Evolutionary conservation across 176 grass and related monocot genomes (phyloP).

Genomic region (Microstegium vimineum): DNA sequence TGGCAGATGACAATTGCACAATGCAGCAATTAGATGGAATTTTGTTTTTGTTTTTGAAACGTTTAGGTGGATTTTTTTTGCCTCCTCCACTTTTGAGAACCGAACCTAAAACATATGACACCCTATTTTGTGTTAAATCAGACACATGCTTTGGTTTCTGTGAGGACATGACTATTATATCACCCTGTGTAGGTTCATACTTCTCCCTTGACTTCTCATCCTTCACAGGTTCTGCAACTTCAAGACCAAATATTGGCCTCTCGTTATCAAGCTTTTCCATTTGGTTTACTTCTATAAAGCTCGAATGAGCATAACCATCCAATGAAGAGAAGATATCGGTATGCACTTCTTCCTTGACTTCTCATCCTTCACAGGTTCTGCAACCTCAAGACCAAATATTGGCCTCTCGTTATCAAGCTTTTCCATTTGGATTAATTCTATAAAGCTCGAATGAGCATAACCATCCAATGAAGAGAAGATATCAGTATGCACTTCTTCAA

Average conservation of each 20-base stretch:
- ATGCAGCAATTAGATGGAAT: not conserved
- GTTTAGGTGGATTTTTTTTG: not conserved
- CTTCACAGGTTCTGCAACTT: not conserved
- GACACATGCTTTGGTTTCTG: conserved; percentile 10
- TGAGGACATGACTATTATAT: conserved; percentile 43
- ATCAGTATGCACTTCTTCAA: conserved; percentile 53
- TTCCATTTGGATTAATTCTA: conserved; percentile 24
- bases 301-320: conserved; percentile 23
- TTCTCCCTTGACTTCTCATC: not conserved
- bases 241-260: not conserved
- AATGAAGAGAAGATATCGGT: conserved; percentile 38
- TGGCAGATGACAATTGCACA: not conserved
- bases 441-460: conserved; percentile 24
- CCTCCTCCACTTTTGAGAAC: conserved; percentile 8
- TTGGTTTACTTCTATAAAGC: conserved; percentile 24
- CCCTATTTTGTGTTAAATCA: conserved; percentile 3
- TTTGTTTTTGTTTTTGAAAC: too few relatives aligned
- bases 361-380: not conserved
- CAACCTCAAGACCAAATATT: conserved; percentile 13
- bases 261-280: conserved; percentile 5
- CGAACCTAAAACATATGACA: conserved; percentile 25
- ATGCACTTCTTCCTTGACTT: conserved; percentile 59
- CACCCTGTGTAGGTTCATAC: conserved; percentile 32
- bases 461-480: conserved; percentile 35
- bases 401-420: not conserved